Evolutionary conservation across 1,284 basidiomycete species (phyloP).

Genomic region (Omphalotus olearius): DNA sequence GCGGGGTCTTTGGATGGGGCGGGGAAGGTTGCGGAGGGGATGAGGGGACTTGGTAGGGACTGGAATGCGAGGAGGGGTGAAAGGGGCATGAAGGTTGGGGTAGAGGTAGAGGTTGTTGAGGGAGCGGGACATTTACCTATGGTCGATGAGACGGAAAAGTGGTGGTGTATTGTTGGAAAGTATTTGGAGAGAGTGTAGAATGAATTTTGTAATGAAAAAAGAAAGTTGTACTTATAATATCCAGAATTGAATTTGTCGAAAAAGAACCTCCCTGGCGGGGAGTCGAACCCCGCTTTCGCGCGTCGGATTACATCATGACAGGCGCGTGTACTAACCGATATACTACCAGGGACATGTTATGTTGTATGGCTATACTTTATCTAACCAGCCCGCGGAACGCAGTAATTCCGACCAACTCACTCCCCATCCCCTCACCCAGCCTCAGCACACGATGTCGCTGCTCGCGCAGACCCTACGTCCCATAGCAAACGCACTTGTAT

Average conservation of each 20-base stretch:
- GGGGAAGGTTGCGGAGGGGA: slow-evolving; percentile 36
- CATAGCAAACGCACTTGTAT: slow-evolving; percentile 22
- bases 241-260: no score
- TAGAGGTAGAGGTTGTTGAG: slow-evolving; percentile 31
- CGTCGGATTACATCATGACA: not conserved
- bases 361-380: not conserved
- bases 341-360: not conserved
- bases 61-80: slow-evolving; percentile 29
- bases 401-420: no score
- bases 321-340: slow-evolving; percentile 5
- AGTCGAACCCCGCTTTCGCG: slow-evolving; percentile 4
- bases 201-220: no score
- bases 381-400: no score
- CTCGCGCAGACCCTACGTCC: slow-evolving; percentile 4
- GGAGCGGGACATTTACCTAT: slow-evolving; percentile 45
- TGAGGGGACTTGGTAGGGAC: slow-evolving; percentile 27
- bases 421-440: not conserved
- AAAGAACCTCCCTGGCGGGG: not conserved
- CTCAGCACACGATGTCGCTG: not conserved
- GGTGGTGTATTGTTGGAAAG: slow-evolving; percentile 26
- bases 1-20: slow-evolving; percentile 44
- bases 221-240: no score
- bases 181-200: slow-evolving; percentile 14
- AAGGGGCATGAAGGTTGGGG: slow-evolving; percentile 14
- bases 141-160: slow-evolving; percentile 40